phyloP scores from a whole-genome alignment of 305 asterid genomes.

The Salvia sclarea region DNA sequence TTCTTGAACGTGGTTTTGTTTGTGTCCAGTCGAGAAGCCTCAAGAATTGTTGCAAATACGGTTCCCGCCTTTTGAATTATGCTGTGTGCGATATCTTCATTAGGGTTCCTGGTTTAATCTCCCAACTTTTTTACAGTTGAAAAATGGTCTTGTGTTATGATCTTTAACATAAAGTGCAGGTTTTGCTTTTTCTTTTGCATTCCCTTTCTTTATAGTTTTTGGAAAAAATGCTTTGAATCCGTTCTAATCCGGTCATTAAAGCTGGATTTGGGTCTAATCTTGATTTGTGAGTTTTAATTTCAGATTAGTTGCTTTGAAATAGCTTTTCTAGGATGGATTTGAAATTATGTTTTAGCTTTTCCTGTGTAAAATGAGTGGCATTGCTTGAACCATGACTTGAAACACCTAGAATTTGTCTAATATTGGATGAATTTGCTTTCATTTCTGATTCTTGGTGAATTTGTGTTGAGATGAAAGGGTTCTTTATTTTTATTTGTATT shows the following conservation, averaged over 20 bases:
- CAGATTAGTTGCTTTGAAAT: neutral
- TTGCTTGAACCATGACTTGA: neutral
- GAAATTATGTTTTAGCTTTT: neutral
- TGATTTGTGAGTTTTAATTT: neutral
- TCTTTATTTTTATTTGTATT: no score
- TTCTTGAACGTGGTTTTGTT: no score
- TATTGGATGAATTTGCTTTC: neutral
- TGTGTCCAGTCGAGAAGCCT: neutral
- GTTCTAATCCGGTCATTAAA: neutral
- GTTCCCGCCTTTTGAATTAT: no score
- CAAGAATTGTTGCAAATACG: no score
- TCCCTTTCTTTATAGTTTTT: conserved; percentile 3
- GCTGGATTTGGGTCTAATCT: conserved; percentile 16
- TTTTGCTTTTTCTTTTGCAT: neutral
- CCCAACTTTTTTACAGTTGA: neutral
- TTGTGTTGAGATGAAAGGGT: conserved; percentile 6
- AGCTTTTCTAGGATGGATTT: neutral
- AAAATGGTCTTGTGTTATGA: neutral
- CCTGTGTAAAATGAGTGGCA: neutral
- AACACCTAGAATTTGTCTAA: neutral
- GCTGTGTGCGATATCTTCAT: neutral
- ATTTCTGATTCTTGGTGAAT: neutral
- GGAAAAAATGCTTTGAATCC: neutral
- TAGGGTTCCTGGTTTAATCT: neutral
- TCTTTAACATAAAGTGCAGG: neutral